Evolutionary conservation across 2,329 filamentous ascomycete genomes (phyloP).

Genomic region (Alternaria postmessia): DNA sequence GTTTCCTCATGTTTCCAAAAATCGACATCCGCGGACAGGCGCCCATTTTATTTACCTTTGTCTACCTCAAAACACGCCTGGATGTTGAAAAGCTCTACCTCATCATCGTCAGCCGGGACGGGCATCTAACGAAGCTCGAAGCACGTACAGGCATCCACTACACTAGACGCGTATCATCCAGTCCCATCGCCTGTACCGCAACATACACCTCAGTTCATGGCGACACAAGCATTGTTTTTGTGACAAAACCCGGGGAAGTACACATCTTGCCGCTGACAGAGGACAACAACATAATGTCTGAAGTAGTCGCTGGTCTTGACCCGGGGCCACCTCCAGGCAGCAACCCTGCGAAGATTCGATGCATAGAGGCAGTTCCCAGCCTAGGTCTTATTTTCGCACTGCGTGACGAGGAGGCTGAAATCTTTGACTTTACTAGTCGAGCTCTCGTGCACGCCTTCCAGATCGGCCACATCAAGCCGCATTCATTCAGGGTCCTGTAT

Average conservation of each 20-base stretch:
- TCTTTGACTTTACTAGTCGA: conserved; percentile 67
- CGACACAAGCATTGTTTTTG: conserved; percentile 42
- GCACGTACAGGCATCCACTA: conserved; percentile 53
- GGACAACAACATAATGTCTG: conserved; percentile 36
- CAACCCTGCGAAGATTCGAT: conserved; percentile 59
- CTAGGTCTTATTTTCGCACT: conserved; percentile 69
- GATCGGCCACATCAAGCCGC: conserved; percentile 65
- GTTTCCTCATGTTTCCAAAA: conserved; percentile 62
- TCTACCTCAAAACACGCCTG: conserved; percentile 39
- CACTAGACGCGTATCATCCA: conserved; percentile 40
- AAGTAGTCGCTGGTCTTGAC: conserved; percentile 46
- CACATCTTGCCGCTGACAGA: conserved; percentile 42
- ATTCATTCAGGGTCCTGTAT: conserved; percentile 68
- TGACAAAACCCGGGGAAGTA: conserved; percentile 46
- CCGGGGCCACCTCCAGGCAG: conserved; percentile 46
- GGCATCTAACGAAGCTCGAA: conserved; percentile 67
- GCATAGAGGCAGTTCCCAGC: conserved; percentile 66
- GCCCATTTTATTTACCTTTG: conserved; percentile 69
- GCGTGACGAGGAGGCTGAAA: conserved; percentile 63
- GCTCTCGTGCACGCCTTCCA: conserved; percentile 68
- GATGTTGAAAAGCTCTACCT: conserved; percentile 54
- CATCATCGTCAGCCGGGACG: conserved; percentile 70
- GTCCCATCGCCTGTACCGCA: conserved; percentile 37
- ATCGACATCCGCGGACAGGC: conserved; percentile 67
- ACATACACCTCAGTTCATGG: conserved; percentile 39